A percentile compares a stretch with the other conserved stretches of the same genome.
Conservation (phyloP, 352 stramenopile genomes). For the Globisporangium echinulatum region DNA sequence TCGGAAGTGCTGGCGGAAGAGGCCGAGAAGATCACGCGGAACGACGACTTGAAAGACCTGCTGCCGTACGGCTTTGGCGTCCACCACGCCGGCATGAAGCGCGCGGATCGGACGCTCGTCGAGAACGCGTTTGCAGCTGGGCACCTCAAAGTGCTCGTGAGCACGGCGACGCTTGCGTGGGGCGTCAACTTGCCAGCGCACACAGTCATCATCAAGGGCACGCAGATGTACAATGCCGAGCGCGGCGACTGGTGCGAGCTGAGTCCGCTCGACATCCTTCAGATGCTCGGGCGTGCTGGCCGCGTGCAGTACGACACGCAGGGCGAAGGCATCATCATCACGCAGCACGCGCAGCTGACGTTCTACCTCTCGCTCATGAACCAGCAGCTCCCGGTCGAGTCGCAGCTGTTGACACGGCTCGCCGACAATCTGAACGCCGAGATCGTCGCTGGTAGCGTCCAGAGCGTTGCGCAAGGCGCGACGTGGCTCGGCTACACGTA, state of each 20-base stretch:
- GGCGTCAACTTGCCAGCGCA: conserved; percentile 99
- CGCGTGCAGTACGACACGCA: conserved; percentile 98
- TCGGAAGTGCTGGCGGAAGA: conserved; percentile 93
- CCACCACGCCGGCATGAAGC: conserved; percentile 98
- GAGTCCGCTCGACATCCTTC: conserved; percentile 97
- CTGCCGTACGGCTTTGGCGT: conserved; percentile 98
- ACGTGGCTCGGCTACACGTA: conserved; percentile 99
- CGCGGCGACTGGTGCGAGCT: conserved; percentile 97
- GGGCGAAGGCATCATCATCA: conserved; percentile 99
- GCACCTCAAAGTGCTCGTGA: conserved; percentile 96
- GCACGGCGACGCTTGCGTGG: conserved; percentile 98
- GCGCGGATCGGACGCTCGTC: conserved; percentile 95
- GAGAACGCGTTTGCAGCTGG: conserved; percentile 98
- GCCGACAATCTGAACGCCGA: conserved; percentile 99
- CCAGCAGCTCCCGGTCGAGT: conserved; percentile 99
- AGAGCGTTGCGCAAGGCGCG: conserved; percentile 92
- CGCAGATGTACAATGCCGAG: conserved; percentile 99
- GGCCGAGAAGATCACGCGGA: conserved; percentile 89
- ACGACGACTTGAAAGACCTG: conserved; percentile 97
- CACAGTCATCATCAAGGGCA: conserved; percentile 99
- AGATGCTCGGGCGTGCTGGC: conserved; percentile 98
- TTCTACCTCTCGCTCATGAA: conserved; percentile 99
- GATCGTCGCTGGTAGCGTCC: conserved; percentile 96
- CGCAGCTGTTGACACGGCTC: conserved; percentile 94
- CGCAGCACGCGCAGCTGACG: conserved; percentile 96